Evolutionary conservation across 306 rosid genomes (phyloP).

Genomic region (Fragaria nilgerrensis): DNA sequence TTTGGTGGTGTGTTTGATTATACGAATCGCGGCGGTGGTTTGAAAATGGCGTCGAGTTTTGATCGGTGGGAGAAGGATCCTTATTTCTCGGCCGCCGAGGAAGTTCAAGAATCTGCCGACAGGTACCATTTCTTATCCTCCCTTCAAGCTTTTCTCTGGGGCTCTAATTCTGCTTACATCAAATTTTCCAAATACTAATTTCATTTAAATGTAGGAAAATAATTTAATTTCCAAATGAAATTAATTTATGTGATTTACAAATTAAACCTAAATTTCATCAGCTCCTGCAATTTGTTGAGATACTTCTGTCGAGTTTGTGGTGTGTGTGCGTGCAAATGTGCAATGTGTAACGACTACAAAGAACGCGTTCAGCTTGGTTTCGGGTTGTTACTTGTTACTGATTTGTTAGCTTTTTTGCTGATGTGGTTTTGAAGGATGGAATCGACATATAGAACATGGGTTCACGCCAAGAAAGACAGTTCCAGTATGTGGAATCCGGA

Average conservation of each 20-base stretch:
- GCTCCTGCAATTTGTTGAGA: background rate
- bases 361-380: background rate
- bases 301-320: background rate
- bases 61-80: constrained; percentile 99
- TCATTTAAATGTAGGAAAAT: background rate
- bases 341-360: background rate
- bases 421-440: constrained; percentile 65
- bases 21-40: background rate
- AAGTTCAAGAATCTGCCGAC: constrained; percentile 96
- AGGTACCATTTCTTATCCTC: constrained; percentile 42
- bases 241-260: constrained; percentile 1
- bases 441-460: constrained; percentile 79
- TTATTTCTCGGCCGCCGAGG: constrained; percentile 87
- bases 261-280: background rate
- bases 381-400: constrained; percentile 23
- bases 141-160: background rate
- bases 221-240: background rate
- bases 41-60: constrained; percentile 73
- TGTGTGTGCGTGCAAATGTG: too few relatives aligned
- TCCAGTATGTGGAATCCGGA: constrained; percentile 59
- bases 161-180: background rate
- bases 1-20: background rate
- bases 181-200: background rate
- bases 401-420: constrained; percentile 11
- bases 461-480: constrained; percentile 53